Percentiles rank a stretch among this genome's conserved stretches.
These are phyloP conservation scores for Dissophora globulifera DNA, from an alignment of 192 early-diverging fungal species.

Conservation along the genomic window DNA sequence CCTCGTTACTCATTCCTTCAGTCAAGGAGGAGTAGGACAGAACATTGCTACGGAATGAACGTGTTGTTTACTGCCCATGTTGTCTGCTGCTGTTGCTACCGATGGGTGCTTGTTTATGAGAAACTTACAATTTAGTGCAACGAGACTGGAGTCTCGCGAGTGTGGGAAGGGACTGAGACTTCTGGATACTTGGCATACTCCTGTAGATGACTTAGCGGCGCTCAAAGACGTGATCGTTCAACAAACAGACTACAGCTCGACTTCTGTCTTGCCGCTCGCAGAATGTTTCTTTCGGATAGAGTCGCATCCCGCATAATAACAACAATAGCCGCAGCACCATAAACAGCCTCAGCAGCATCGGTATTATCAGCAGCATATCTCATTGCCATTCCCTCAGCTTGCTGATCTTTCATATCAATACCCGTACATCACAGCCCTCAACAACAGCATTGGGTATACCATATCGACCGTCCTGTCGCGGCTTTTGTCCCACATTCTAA, in stretches of 20 bases:
- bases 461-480: slow-evolving; percentile 30
- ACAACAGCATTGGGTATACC: slow-evolving; percentile 15
- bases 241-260: slow-evolving; percentile 36
- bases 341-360: slow-evolving; percentile 11
- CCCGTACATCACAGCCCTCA: not conserved
- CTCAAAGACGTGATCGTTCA: slow-evolving; percentile 63
- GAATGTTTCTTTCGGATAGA: too few relatives aligned
- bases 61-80: too few relatives aligned
- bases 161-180: slow-evolving; percentile 74
- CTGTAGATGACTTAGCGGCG: slow-evolving; percentile 65
- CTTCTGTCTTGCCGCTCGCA: too few relatives aligned
- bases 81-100: too few relatives aligned
- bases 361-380: not conserved
- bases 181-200: slow-evolving; percentile 69
- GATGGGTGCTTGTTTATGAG: too few relatives aligned
- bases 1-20: too few relatives aligned
- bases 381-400: slow-evolving; percentile 1
- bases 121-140: slow-evolving; percentile 36
- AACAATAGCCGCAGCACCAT: too few relatives aligned
- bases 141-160: slow-evolving; percentile 63
- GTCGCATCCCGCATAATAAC: slow-evolving; percentile 6
- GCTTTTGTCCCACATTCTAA: slow-evolving; percentile 24
- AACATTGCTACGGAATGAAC: too few relatives aligned
- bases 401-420: slow-evolving; percentile 4
- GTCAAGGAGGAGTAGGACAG: too few relatives aligned